Conservation (phyloP, 768 basidiomycete species). For the Chalciporus piperatus region DNA sequence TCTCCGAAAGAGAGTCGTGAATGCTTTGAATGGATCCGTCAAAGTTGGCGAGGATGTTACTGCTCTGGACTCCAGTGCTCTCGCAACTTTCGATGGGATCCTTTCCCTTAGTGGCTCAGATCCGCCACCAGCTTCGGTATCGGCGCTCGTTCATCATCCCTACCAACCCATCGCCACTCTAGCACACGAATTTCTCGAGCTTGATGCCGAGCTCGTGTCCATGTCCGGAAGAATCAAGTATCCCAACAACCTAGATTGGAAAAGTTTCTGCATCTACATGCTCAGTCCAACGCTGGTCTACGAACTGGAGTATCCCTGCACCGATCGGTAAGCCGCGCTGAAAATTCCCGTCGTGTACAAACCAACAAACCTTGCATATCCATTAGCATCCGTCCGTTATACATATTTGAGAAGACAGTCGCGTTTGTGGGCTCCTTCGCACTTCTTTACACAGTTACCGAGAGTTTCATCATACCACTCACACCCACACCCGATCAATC, state of each 20-base stretch:
- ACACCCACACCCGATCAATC: conserved; percentile 67
- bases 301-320: conserved; percentile 94
- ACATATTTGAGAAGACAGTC: conserved; percentile 56
- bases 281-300: conserved; percentile 92
- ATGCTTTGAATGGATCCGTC: conserved; percentile 22
- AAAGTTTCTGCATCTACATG: conserved; percentile 83
- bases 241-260: conserved; percentile 81
- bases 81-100: conserved; percentile 4
- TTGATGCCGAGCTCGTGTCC: conserved; percentile 73
- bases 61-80: conserved; percentile 1
- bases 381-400: conserved; percentile 44
- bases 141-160: conserved; percentile 61
- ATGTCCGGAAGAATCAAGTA: conserved; percentile 62
- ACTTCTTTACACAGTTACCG: conserved; percentile 89
- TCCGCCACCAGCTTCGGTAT: conserved; percentile 33
- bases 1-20: conserved; percentile 56
- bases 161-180: conserved; percentile 59
- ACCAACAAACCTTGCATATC: neutral
- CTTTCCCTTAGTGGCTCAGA: conserved; percentile 4
- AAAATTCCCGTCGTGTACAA: too few relatives aligned
- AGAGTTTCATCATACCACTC: conserved; percentile 89
- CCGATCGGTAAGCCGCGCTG: conserved; percentile 56
- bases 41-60: conserved; percentile 2
- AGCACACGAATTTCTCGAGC: conserved; percentile 73
- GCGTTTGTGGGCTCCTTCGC: conserved; percentile 97